Percentiles rank a stretch among this genome's conserved stretches.
phyloP scores from a whole-genome alignment of 176 grass and related monocot species.

The Musa troglodytarum region DNA sequence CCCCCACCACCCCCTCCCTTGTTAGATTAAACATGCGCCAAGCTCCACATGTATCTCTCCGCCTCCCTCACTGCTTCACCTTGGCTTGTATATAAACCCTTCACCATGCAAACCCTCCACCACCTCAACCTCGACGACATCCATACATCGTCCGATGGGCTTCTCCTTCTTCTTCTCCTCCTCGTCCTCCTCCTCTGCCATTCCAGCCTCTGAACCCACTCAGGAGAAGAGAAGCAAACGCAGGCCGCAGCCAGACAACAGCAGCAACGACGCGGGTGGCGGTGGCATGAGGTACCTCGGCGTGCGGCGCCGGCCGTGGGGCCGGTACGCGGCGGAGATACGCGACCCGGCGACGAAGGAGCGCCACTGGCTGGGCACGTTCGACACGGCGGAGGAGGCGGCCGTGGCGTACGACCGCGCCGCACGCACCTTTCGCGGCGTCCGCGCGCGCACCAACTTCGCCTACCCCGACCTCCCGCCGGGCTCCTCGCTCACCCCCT shows the following conservation, averaged over 20 bases:
- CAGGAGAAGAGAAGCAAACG: slow-evolving; percentile 61
- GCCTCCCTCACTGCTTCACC: background rate
- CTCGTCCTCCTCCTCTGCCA: slow-evolving; percentile 20
- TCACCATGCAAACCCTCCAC: slow-evolving; percentile 7
- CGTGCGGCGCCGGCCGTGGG: slow-evolving; percentile 81
- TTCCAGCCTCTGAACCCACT: slow-evolving; percentile 14
- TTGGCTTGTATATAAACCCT: slow-evolving; percentile 19
- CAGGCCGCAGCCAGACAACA: slow-evolving; percentile 6
- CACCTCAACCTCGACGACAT: background rate
- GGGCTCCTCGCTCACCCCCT: slow-evolving; percentile 88
- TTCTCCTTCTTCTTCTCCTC: slow-evolving; percentile 75
- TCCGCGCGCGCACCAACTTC: slow-evolving; percentile 87
- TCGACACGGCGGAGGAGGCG: slow-evolving; percentile 95
- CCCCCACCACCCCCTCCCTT: too few relatives aligned
- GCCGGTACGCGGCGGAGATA: slow-evolving; percentile 96
- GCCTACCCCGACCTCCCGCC: slow-evolving; percentile 84
- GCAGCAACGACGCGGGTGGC: background rate
- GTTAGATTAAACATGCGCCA: background rate
- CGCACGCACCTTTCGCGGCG: slow-evolving; percentile 61
- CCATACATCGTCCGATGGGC: slow-evolving; percentile 32
- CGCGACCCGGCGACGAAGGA: slow-evolving; percentile 90
- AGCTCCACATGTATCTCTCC: background rate
- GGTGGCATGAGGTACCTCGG: slow-evolving; percentile 60
- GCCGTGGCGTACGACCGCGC: slow-evolving; percentile 93
- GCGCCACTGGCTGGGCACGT: slow-evolving; percentile 93